Evolutionary conservation across 2,329 filamentous ascomycete species (phyloP), one percentile per base, ranked within the genome.

Genomic region (Colletotrichum orbiculare): DNA sequence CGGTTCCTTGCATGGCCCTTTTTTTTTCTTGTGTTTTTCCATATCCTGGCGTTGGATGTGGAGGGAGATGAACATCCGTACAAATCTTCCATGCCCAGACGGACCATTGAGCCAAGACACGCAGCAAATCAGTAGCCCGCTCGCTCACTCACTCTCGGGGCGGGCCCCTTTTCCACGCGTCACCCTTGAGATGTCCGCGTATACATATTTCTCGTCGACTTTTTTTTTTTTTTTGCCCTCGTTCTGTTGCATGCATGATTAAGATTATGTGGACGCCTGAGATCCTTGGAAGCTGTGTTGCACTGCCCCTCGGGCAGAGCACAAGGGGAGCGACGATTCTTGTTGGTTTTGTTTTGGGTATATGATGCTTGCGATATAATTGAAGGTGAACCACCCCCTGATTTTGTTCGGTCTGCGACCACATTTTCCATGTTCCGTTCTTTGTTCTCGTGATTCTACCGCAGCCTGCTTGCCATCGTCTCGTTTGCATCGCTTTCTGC

Each of bases 61-160:
- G 13, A 49, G 45, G 54, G 54, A 43, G 37, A 58, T 17, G 37
- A 42, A 49, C 33, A 58, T 35, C 54, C 54, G 46, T 38, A 58
- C 45, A 25, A 25, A 25, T 25, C 25, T 25, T 50, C 46, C 54
- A 58, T 58, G 54, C 54, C 25, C 25, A 25, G 25, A 25, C 25
- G 25, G 49, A 58, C 54, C 46, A 33, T 49, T 37, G 17, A 58
- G 46, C 54, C 54, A 58, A 58, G 54, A 57, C 54, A 48, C 35
- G 17, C 48, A 39, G 34, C 34, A 12, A 15, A 55, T 8, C 15
- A n/a, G 15, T n/a, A 33, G 25, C 25, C 45, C 12, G 34, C 15
- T 15, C 25, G 17, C 12, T 5, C 42, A 15, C 11, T 13, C 38
- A 6, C 9, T 41, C 13, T 5, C 25, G 4, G 25, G 25, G 25